Base-by-base conservation (phyloP, 169 alveolate genomes). In the Babesia bovis region DNA sequence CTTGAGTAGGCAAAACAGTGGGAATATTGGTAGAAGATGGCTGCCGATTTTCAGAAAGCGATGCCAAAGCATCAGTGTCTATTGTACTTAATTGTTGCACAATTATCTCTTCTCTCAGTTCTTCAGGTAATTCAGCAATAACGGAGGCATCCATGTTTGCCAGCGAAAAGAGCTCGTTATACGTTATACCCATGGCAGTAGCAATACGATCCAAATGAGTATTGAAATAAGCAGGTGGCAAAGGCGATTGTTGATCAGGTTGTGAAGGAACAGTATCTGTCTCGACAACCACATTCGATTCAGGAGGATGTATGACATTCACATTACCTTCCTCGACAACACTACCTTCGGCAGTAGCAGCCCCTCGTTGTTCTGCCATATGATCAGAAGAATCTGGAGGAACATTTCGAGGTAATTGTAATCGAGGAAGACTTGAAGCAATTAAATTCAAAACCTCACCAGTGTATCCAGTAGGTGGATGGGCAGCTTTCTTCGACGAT, bases 71-170 rank as follows among this genome's bases (percentile, higher is more conserved):
- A 19, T 69, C 83, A 40, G 55, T 41, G 21, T 52, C 60, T 10
- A 79, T 57, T 4, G 87, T 69, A 35, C 36, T 40, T 44, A 79
- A 56, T 25, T 79, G 87, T 66, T 79, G 84, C 23, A 26, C 2
- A n/a, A 79, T 79, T 17, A 79, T 59, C 61, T 79, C 87, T 15
- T 79, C 83, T 19, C 87, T 50, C 26, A 79, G 44, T 17, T 79
- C 83, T 33, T 47, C 59, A 30, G 87, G 87, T n/a, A 79, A 21
- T 52, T 79, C 87, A 7, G 77, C 76, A 19, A 79, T 49, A 35
- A 79, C 87, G 17, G 68, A 33, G 10, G 84, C 77, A 58, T 67
- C 82, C 87, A 79, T 79, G 33, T 50, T 60, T 26, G 87, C 84
- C 63, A 67, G 40, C 21, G 57, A 9, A 50, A 79, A 60, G 52